phyloP scores from a whole-genome alignment of 306 rosid genomes.

The Cucurbita maxima region DNA sequence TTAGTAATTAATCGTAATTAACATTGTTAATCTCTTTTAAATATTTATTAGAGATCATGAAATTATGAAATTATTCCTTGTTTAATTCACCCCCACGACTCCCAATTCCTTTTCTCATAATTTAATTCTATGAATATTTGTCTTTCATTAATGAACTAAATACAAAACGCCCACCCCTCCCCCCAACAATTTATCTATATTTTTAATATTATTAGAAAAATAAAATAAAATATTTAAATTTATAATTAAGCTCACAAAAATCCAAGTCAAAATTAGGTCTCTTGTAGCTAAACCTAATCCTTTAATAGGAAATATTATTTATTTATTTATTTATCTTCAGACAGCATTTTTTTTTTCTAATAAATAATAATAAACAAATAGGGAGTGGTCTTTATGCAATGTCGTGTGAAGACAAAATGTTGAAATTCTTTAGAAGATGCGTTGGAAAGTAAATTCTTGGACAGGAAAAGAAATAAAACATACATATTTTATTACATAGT shows the following conservation, averaged over 20 bases:
- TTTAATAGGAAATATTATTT: not conserved
- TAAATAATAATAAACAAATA: not conserved
- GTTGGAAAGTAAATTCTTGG: constrained; percentile 25
- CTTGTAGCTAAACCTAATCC: constrained; percentile 18
- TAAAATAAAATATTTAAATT: not conserved
- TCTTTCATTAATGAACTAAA: constrained; percentile 31
- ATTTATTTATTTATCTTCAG: not conserved
- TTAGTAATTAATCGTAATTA: not conserved
- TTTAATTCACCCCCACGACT: constrained; percentile 33
- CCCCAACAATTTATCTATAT: not conserved
- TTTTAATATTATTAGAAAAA: not conserved
- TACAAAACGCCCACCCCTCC: constrained; percentile 20
- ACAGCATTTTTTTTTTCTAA: constrained; percentile 11
- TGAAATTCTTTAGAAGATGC: constrained; percentile 21
- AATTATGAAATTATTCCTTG: constrained; percentile 31
- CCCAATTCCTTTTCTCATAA: constrained; percentile 18
- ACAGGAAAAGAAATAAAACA: not conserved
- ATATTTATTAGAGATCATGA: constrained; percentile 1
- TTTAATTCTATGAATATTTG: constrained; percentile 71
- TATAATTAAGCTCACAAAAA: constrained; percentile 15
- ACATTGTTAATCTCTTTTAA: not conserved
- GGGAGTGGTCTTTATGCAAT: not conserved
- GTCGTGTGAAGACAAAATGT: constrained; percentile 10
- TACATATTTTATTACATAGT: not conserved
- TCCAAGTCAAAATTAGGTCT: constrained; percentile 19